Percentiles rank a stretch among this genome's conserved stretches.
These are phyloP conservation scores for Lipomyces sp. DNA, from an alignment of 805 yeast genomes.

Conservation along the genomic window DNA sequence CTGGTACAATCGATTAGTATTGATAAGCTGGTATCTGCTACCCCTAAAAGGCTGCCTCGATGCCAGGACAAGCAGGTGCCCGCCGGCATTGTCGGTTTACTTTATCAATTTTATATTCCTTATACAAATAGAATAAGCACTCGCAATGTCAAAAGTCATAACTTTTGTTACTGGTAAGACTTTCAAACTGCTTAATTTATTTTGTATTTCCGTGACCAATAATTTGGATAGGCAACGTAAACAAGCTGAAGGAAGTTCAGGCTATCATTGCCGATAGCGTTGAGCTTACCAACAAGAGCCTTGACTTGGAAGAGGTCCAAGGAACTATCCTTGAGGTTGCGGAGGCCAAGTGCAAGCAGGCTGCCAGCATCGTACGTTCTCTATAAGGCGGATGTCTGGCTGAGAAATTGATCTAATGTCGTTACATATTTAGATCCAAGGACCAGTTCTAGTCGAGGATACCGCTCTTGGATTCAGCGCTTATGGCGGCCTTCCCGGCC, in stretches of 20 bases:
- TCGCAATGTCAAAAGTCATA: conserved; percentile 43
- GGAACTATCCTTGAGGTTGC: conserved; percentile 86
- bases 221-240: conserved; percentile 85
- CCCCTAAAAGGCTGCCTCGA: no score
- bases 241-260: conserved; percentile 84
- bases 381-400: background rate
- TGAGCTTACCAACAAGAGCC: conserved; percentile 61
- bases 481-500: conserved; percentile 87
- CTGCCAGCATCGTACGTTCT: conserved; percentile 57
- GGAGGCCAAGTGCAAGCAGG: conserved; percentile 74
- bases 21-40: no score
- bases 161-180: conserved; percentile 89
- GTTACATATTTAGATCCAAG: conserved; percentile 48
- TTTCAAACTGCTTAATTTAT: conserved; percentile 57
- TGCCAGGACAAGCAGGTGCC: no score
- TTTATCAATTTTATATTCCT: background rate
- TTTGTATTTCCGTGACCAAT: conserved; percentile 37
- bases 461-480: conserved; percentile 88
- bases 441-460: conserved; percentile 94
- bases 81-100: background rate
- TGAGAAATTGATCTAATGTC: background rate
- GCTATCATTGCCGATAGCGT: conserved; percentile 58
- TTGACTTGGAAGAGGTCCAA: conserved; percentile 91
- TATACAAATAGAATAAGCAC: background rate
- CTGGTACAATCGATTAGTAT: no score